phyloP scores from a whole-genome alignment of 192 early-diverging fungal genomes.

The Mortierella hygrophila region DNA sequence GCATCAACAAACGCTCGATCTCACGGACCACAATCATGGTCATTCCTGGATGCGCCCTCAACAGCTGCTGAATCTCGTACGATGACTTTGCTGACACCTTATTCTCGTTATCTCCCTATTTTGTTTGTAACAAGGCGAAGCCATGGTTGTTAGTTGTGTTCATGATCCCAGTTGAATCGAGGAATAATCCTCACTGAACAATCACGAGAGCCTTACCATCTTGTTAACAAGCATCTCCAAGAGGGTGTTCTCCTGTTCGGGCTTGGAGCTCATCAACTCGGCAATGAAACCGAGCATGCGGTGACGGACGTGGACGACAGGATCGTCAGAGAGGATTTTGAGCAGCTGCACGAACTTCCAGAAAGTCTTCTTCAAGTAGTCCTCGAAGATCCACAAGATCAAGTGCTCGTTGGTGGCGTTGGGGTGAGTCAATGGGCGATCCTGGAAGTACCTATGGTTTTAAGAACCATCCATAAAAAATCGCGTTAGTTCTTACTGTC shows the following conservation, averaged over 20 bases:
- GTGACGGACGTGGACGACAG: constrained; percentile 85
- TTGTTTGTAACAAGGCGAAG: neutral
- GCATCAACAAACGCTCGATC: constrained; percentile 88
- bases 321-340: constrained; percentile 91
- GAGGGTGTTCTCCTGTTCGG: constrained; percentile 97
- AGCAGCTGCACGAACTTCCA: constrained; percentile 92
- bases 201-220: constrained; percentile 58
- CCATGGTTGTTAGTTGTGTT: neutral
- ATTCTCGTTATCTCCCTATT: constrained; percentile 86
- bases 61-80: constrained; percentile 81
- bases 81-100: constrained; percentile 89
- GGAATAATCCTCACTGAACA: neutral
- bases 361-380: constrained; percentile 90
- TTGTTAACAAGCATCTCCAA: constrained; percentile 95
- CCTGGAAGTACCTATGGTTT: constrained; percentile 82
- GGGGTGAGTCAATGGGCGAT: constrained; percentile 79
- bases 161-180: neutral
- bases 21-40: constrained; percentile 89
- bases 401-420: constrained; percentile 79
- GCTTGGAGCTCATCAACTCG: constrained; percentile 85
- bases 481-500: neutral
- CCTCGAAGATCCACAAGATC: constrained; percentile 95
- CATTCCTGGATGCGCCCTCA: constrained; percentile 86
- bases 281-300: constrained; percentile 83
- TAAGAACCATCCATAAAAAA: neutral